A percentile compares a stretch with the other conserved stretches of the same genome.
phyloP scores from a whole-genome alignment of 257 asterid species.

The Coffea eugenioides region DNA sequence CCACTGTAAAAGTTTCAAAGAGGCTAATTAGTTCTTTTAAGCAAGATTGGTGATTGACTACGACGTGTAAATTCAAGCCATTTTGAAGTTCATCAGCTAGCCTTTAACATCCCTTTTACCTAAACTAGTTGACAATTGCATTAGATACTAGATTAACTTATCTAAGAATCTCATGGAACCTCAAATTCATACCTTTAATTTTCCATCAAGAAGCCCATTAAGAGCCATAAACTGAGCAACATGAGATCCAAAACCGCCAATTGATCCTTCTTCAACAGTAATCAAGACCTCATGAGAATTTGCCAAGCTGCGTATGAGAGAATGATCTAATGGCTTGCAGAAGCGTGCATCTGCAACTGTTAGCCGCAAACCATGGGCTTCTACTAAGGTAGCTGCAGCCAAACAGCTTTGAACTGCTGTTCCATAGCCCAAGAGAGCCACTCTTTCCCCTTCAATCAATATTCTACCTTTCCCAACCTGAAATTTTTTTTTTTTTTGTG shows the following conservation, averaged over 20 bases:
- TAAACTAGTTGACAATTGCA: neutral
- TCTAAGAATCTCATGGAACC: conserved; percentile 3
- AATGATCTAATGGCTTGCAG: conserved; percentile 84
- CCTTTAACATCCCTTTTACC: neutral
- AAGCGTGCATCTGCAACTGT: conserved; percentile 96
- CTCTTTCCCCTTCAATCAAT: conserved; percentile 85
- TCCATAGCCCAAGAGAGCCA: conserved; percentile 88
- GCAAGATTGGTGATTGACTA: neutral
- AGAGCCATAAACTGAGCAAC: conserved; percentile 94
- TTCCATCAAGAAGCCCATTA: conserved; percentile 92
- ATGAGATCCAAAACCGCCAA: conserved; percentile 98
- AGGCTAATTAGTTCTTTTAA: neutral
- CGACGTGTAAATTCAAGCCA: neutral
- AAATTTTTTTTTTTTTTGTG: neutral
- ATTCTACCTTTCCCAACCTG: conserved; percentile 82
- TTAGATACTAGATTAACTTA: neutral
- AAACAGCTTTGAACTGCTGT: conserved; percentile 84
- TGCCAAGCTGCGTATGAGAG: conserved; percentile 72
- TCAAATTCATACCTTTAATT: conserved; percentile 55
- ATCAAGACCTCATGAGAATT: conserved; percentile 80
- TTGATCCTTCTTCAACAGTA: conserved; percentile 95
- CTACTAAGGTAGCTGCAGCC: conserved; percentile 73
- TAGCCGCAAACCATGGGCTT: conserved; percentile 49
- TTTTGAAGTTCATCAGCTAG: neutral
- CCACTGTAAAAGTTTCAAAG: conserved; percentile 61